A percentile compares a stretch with the other conserved stretches of the same genome.
Evolutionary conservation across 495 filamentous ascomycete species (phyloP).

Genomic region (Aspergillus baeticus): DNA sequence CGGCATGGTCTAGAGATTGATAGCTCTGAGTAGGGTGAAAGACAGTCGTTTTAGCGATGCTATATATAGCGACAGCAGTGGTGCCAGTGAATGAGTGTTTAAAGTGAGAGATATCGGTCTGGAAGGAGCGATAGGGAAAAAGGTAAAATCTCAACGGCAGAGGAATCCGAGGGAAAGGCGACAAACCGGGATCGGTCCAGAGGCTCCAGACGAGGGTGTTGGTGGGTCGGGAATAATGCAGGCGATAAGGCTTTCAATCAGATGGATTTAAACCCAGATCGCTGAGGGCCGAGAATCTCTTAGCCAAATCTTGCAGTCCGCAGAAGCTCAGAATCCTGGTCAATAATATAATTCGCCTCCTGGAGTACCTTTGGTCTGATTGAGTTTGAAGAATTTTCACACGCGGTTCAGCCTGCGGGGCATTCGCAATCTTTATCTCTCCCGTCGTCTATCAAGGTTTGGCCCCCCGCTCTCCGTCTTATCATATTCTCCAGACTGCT

Average conservation of each 20-base stretch:
- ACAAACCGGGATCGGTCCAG: too few species aligned
- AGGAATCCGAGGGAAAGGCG: conserved; percentile 4
- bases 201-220: background rate
- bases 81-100: background rate
- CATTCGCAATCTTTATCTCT: background rate
- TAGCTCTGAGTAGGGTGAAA: background rate
- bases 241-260: conserved; percentile 6
- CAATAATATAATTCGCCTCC: background rate
- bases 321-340: background rate
- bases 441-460: background rate
- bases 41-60: background rate
- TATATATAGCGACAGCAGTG: conserved; percentile 7
- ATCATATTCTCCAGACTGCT: too few species aligned
- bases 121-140: conserved; percentile 8
- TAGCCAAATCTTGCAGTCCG: background rate
- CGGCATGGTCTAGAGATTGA: conserved; percentile 17
- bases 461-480: background rate
- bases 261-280: background rate
- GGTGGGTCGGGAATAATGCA: background rate
- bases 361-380: background rate
- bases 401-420: background rate
- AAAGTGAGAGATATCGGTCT: background rate
- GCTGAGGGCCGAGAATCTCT: background rate
- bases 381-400: conserved; percentile 5
- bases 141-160: conserved; percentile 1